phyloP scores from a whole-genome alignment of 1,284 basidiomycete species.

The Schizopora paradoxa region DNA sequence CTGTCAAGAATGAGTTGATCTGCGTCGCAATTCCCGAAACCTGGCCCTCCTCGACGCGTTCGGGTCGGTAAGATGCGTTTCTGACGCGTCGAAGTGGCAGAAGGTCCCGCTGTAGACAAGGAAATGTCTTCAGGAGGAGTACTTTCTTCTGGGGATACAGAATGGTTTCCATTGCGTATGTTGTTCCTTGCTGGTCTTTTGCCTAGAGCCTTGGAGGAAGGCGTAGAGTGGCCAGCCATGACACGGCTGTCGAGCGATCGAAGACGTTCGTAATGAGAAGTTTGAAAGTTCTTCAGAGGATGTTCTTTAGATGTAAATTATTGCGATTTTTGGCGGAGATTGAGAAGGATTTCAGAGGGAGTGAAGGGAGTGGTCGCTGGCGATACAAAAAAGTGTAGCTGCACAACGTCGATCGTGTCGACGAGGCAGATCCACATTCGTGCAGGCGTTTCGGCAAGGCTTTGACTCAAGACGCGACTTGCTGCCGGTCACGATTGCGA shows the following conservation, averaged over 20 bases:
- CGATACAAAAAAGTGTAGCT: no score
- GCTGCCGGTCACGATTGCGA: no score
- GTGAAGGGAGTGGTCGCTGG: no score
- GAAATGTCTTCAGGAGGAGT: no score
- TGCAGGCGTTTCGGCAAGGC: no score
- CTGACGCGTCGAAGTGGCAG: slow-evolving; percentile 33
- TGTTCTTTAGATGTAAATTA: no score
- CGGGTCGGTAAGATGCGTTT: slow-evolving; percentile 78
- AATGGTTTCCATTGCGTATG: not conserved
- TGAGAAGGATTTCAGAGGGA: no score
- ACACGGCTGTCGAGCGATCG: not conserved
- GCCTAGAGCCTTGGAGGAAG: slow-evolving; percentile 14
- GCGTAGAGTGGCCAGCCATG: slow-evolving; percentile 6
- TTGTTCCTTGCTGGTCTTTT: slow-evolving; percentile 11
- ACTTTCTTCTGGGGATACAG: slow-evolving; percentile 8
- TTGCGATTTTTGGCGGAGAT: no score
- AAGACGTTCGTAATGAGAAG: slow-evolving; percentile 28
- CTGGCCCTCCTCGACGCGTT: slow-evolving; percentile 71
- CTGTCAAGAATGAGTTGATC: slow-evolving; percentile 84
- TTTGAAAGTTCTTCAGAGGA: slow-evolving; percentile 27
- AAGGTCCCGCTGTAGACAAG: not conserved
- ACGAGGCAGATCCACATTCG: no score
- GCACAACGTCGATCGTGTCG: no score
- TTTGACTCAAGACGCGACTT: no score
- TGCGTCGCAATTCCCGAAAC: slow-evolving; percentile 67